Evolutionary conservation across 441 rosid species (phyloP), one percentile per base, ranked within the genome.

Genomic region (Melastoma candidum): DNA sequence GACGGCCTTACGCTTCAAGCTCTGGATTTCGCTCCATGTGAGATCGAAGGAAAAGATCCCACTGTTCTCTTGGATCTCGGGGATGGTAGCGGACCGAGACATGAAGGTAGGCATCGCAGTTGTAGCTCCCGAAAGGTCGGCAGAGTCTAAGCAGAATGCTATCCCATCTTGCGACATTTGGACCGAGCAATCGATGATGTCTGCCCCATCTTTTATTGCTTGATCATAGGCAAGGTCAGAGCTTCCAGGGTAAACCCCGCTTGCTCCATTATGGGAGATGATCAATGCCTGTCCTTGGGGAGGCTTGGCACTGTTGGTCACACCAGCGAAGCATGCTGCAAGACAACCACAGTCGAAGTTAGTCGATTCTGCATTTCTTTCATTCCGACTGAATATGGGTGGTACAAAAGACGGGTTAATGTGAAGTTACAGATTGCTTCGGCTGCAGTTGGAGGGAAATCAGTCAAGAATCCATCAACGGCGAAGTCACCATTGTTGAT

Each of bases 1-100:
- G 49, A 63, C 58, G 26, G 58, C 44, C 49, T 68, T 74, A 92
- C 94, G 86, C 62, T 81, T 79, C 58, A 88, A 67, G 66, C 81
- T 76, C 71, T 88, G 84, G 55, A 92, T 84, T 63, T 92, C 97
- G 2, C 63, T 72, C 98, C 98, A 92, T 1, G 86, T 64, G 44
- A 92, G 89, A 63, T 85, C 97, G 53, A 92, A 92, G n/a, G 95
- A 84, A 65, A 88, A 92, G 49, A 92, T 70, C 46, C 92, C 97
- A 1, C 74, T 70, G 9, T 61, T 39, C 13, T 60, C 54, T 64
- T 85, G 89, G 63, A 92, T 66, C 67, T 85, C 94, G 13, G 86
- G 94, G 48, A 77, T 46, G 4, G 69, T 70, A 41, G 68, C 47
- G 2, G 87, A 71, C 45, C 66, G 65, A 26, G 94, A 68, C 68